Evolutionary conservation across 75 land plant genomes (phyloP), one percentile per base, ranked within the genome.

Genomic region (Gnetum montanum): DNA sequence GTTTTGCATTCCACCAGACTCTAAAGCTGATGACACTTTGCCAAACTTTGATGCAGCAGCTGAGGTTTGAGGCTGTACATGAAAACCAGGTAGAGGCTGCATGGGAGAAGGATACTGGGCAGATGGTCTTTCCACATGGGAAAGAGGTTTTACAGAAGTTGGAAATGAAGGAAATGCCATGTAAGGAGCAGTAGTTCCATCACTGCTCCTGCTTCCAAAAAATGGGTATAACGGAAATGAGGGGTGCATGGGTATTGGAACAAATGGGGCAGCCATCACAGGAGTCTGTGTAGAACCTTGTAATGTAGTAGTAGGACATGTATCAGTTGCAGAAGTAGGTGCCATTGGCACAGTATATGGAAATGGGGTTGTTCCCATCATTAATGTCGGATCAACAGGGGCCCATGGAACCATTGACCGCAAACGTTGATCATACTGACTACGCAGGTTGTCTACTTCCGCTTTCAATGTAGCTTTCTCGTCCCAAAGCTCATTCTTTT

Each of bases 401-500:
- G 67, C 48, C 98, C 98, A 93, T 26, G 99, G 88, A 36, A 60
- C 65, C 68, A 75, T 64, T 27, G 69, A 49, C 34, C 82, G 77
- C 25, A 85, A 20, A 36, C 90, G 81, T 70, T 90, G 97, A 46
- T 95, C 92, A 60, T 83, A 82, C 46, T 90, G 96, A 40, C 15
- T 52, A 58, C 73, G 80, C 8, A 95, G 78, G 29, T 80, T 69
- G 26, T 95, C 96, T 45, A 88, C 78, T 25, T 90, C 97, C 26
- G 82, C 75, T 67, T 86, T 95, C 10, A 90, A 60, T 20, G 79
- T 54, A 40, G 80, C 73, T 69, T 95, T 95, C 66, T 95, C 99
- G 62, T 95, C 99, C 65, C 88, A 70, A 13, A 90, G 83, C 49
- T 90, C 99, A 36, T 80, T 95, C 55, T 89, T 93, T 67, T 93